These are phyloP conservation scores for Tuber melanosporum DNA, from an alignment of 495 filamentous ascomycete species.

Conservation along the genomic window DNA sequence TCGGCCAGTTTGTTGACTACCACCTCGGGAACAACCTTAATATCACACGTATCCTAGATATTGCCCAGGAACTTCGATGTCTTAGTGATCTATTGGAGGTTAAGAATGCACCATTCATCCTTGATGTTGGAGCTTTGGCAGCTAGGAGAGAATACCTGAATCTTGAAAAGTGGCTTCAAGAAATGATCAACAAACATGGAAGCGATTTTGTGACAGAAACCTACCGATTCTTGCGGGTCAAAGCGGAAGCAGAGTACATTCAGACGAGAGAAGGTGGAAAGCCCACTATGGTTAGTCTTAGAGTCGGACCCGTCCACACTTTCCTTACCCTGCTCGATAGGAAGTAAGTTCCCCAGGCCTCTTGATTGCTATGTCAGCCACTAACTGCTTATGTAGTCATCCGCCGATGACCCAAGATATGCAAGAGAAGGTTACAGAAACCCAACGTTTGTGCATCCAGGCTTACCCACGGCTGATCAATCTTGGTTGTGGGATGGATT, in stretches of 20 bases:
- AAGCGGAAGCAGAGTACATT: conserved; percentile 73
- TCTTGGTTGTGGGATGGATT: conserved; percentile 84
- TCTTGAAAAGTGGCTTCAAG: conserved; percentile 70
- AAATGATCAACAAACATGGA: conserved; percentile 41
- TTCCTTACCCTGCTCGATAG: conserved; percentile 74
- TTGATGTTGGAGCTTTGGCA: conserved; percentile 84
- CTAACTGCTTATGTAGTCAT: conserved; percentile 22
- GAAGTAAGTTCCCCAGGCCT: conserved; percentile 35
- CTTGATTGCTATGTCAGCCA: conserved; percentile 10
- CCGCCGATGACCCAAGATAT: conserved; percentile 38
- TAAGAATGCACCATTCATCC: conserved; percentile 56
- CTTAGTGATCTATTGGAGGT: conserved; percentile 38
- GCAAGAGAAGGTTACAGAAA: conserved; percentile 41
- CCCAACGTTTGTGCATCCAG: conserved; percentile 82
- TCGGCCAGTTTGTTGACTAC: conserved; percentile 65
- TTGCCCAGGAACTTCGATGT: conserved; percentile 41
- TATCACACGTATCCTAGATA: conserved; percentile 72
- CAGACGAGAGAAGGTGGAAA: conserved; percentile 59
- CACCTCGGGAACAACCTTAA: conserved; percentile 69
- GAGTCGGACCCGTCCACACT: conserved; percentile 75
- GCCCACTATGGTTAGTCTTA: conserved; percentile 60
- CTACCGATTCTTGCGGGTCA: conserved; percentile 62
- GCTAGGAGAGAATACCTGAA: conserved; percentile 75
- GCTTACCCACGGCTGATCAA: conserved; percentile 94
- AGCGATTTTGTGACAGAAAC: conserved; percentile 39